phyloP scores from a whole-genome alignment of 495 filamentous ascomycete species.

The Parmelia sp. region DNA sequence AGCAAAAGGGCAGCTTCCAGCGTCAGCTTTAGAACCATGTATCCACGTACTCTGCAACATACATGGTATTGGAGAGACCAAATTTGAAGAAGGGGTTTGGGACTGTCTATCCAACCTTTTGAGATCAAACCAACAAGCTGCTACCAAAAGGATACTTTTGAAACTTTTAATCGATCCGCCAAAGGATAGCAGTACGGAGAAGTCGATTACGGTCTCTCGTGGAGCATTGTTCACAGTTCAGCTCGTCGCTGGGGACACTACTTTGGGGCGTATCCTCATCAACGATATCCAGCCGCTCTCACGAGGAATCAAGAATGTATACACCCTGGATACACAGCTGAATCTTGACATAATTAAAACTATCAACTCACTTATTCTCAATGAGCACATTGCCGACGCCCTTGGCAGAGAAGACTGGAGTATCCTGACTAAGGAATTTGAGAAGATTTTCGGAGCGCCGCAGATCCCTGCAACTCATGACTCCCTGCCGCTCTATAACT shows the following conservation, averaged over 20 bases:
- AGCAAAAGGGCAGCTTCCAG: slow-evolving; percentile 71
- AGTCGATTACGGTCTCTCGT: not conserved
- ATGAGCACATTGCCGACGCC: not conserved
- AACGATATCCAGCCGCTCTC: slow-evolving; percentile 3
- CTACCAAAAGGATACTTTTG: slow-evolving; percentile 9
- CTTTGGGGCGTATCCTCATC: not conserved
- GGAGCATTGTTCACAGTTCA: slow-evolving; percentile 11
- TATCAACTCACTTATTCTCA: slow-evolving; percentile 5
- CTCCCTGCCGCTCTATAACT: slow-evolving; percentile 4
- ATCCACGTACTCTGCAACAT: slow-evolving; percentile 78
- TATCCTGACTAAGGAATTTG: not conserved
- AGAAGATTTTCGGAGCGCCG: not conserved
- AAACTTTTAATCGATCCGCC: not conserved
- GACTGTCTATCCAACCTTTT: slow-evolving; percentile 12
- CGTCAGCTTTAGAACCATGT: slow-evolving; percentile 56
- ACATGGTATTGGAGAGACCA: slow-evolving; percentile 42
- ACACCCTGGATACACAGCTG: slow-evolving; percentile 1
- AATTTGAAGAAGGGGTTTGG: slow-evolving; percentile 9
- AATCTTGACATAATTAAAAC: not conserved
- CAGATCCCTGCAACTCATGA: not conserved
- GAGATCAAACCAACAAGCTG: not conserved
- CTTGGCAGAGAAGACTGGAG: not conserved
- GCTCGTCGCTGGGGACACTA: slow-evolving; percentile 2
- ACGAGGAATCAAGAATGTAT: not conserved
- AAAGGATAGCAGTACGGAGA: not conserved